phyloP scores from a whole-genome alignment of 345 rosid species.

The Eucalyptus pumila region DNA sequence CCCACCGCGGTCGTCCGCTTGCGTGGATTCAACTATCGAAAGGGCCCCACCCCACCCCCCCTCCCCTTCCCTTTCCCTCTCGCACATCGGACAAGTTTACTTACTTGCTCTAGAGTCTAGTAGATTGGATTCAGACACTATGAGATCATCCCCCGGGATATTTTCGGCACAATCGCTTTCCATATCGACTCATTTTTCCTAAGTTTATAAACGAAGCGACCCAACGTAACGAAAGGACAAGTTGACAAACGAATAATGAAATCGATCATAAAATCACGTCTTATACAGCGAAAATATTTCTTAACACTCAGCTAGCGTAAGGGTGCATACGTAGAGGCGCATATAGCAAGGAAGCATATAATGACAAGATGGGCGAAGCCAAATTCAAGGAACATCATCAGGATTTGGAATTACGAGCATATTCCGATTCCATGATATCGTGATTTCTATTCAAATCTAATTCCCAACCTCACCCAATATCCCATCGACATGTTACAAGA shows the following conservation, averaged over 20 bases:
- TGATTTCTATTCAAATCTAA: neutral
- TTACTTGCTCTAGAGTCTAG: neutral
- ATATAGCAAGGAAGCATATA: neutral
- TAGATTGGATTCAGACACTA: neutral
- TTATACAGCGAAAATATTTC: neutral
- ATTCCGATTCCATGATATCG: rapidly evolving
- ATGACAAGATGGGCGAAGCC: neutral
- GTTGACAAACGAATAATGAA: neutral
- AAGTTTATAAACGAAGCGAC: too few species aligned
- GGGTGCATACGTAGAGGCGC: neutral
- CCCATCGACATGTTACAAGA: neutral
- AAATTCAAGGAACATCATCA: neutral
- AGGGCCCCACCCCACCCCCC: neutral
- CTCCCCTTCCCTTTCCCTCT: neutral
- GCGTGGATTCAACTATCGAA: neutral
- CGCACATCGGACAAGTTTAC: neutral
- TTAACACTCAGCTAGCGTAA: neutral
- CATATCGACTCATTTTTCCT: neutral
- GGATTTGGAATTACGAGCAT: neutral
- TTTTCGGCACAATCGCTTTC: neutral
- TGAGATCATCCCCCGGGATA: neutral
- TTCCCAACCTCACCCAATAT: neutral
- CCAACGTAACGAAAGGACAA: neutral
- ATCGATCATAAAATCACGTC: neutral
- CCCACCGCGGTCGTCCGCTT: neutral